These are phyloP conservation scores for Geotrichum cucujoidarum DNA, from an alignment of 1,139 yeast genomes.

Conservation along the genomic window DNA sequence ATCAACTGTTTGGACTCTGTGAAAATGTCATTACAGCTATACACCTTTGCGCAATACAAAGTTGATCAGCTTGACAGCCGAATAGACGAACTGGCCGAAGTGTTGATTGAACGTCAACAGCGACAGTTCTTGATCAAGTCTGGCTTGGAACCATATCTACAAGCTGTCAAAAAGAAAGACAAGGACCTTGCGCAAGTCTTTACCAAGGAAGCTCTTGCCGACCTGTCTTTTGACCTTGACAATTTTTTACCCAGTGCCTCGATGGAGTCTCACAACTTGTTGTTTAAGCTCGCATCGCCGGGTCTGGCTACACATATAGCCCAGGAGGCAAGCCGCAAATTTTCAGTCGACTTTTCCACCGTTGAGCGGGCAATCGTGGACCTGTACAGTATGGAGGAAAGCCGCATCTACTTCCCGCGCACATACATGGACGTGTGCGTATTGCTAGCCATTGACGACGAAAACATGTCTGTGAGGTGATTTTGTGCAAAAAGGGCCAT, in stretches of 20 bases:
- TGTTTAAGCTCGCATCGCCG: slow-evolving; percentile 36
- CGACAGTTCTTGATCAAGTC: slow-evolving; percentile 30
- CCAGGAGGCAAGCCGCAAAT: slow-evolving; percentile 32
- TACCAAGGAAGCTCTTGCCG: slow-evolving; percentile 35
- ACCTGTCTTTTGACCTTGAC: slow-evolving; percentile 31
- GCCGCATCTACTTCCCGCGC: slow-evolving; percentile 19
- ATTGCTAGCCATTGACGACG: slow-evolving; percentile 17
- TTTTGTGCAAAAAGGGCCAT: too few species aligned
- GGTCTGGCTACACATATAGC: slow-evolving; percentile 34
- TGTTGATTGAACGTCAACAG: slow-evolving; percentile 30
- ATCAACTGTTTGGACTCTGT: slow-evolving; percentile 38
- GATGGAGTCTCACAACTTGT: slow-evolving; percentile 32
- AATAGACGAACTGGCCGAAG: slow-evolving; percentile 32
- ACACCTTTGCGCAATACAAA: slow-evolving; percentile 32
- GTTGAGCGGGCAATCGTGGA: slow-evolving; percentile 27
- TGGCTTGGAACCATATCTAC: slow-evolving; percentile 22
- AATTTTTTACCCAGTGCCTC: slow-evolving; percentile 38
- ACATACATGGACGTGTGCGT: slow-evolving; percentile 20
- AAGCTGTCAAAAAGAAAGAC: background rate
- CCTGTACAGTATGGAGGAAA: slow-evolving; percentile 23
- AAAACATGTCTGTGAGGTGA: slow-evolving; percentile 15
- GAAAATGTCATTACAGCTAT: slow-evolving; percentile 32
- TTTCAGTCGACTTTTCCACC: slow-evolving; percentile 32
- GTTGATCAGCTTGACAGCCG: slow-evolving; percentile 32
- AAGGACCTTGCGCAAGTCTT: slow-evolving; percentile 17